Evolutionary conservation across 2,329 filamentous ascomycete genomes (phyloP), one percentile per base, ranked within the genome.

Genomic region (Thermoascus crustaceus): DNA sequence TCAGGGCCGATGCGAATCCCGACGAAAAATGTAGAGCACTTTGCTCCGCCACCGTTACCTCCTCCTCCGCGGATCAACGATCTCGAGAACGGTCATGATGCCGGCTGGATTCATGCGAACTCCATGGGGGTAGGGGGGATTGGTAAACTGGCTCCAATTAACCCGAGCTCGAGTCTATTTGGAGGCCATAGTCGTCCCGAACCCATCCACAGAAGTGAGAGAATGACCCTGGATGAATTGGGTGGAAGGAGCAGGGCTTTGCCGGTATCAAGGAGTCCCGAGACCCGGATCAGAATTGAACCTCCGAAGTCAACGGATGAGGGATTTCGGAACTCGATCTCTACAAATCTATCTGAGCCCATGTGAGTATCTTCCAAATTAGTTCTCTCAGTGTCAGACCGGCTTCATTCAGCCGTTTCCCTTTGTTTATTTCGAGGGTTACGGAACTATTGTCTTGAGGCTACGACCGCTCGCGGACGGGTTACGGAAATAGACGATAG

Each of bases 31-130:
- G 52, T 50, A 35, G 55, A 61, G 39, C 52, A 60, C 32, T 53
- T 57, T 27, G 65, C 68, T 33, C 78, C 79, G 39, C 78, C 79
- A 44, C 76, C 78, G 32, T 66, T 82, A 49, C 79, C 78, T 48
- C 79, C 78, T 47, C 79, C 79, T 39, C 74, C 78, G 34, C 69
- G 67, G 52, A 71, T 81, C 40, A 65, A 68, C 45, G 72, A 76
- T 41, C 60, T 76, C 44, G 63, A 67, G 47, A 57, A 67, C 43
- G 76, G 75, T 22, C 67, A 72, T 48, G 78, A 82, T 57, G 67
- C 72, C 37, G 76, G 72, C 41, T 81, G 76, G 76, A 64, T 72
- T 54, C 77, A 73, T 68, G 74, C 71, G 43, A 79, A 81, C 57
- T 65, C 66, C 33, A 64, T 64, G 30, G 66, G 63, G 39, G 58